Percentiles rank a stretch among this genome's conserved stretches.
These are phyloP conservation scores for Globisporangium canariense DNA, from an alignment of 352 stramenopile genomes.

Conservation along the genomic window DNA sequence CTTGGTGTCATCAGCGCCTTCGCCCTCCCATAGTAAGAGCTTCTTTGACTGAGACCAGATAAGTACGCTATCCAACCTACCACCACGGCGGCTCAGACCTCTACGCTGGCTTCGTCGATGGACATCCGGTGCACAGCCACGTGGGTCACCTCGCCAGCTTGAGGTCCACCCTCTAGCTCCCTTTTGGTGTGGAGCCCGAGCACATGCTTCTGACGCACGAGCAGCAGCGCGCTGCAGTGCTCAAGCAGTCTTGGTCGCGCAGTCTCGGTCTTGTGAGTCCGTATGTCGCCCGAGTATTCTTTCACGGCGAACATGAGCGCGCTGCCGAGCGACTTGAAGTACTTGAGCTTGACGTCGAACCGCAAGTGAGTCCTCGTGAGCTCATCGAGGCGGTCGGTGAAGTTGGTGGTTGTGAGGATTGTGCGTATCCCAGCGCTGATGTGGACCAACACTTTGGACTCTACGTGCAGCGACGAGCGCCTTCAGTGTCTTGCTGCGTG, in stretches of 20 bases:
- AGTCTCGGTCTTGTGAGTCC: constrained; percentile 38
- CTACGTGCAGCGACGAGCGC: constrained; percentile 46
- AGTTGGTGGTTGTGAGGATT: constrained; percentile 36
- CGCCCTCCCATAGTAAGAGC: too few species aligned
- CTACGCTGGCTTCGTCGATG: background rate
- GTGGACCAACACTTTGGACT: constrained; percentile 86
- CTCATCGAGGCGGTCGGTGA: constrained; percentile 66
- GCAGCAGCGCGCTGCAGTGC: constrained; percentile 36
- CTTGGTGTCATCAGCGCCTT: too few species aligned
- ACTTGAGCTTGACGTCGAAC: constrained; percentile 80
- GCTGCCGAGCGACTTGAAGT: constrained; percentile 88
- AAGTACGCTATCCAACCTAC: too few species aligned
- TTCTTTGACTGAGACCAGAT: too few species aligned
- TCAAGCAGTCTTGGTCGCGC: constrained; percentile 37
- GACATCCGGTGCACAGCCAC: background rate
- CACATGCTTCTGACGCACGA: constrained; percentile 22
- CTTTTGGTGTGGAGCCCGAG: background rate
- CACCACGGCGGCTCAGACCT: background rate
- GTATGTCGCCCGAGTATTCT: constrained; percentile 29
- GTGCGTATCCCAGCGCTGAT: constrained; percentile 66
- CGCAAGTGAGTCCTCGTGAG: constrained; percentile 77
- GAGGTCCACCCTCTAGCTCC: background rate
- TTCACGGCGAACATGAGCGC: constrained; percentile 82
- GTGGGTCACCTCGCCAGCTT: background rate
- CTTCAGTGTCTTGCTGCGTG: too few species aligned